Evolutionary conservation across 139 green algal species (phyloP).

Genomic region (Raphidocelis subcapitata): DNA sequence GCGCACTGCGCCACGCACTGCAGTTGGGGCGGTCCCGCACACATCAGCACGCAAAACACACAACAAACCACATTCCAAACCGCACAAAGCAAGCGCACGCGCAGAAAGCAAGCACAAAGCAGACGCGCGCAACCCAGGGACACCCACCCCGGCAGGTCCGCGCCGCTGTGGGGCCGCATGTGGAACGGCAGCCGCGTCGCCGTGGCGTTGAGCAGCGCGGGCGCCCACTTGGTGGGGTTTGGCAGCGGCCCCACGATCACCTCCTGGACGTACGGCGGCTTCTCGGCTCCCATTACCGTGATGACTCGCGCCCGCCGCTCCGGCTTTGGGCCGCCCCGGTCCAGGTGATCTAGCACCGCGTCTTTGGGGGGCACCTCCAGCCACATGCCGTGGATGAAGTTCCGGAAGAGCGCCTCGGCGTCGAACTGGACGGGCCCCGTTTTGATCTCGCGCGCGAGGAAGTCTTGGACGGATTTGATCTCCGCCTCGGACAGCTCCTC

Average conservation of each 20-base stretch:
- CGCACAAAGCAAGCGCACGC: too few species aligned
- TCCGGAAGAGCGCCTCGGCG: not conserved
- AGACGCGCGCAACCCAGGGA: too few species aligned
- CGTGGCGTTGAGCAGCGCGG: slow-evolving; percentile 15
- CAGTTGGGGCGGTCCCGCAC: not conserved
- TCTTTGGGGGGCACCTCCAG: slow-evolving; percentile 13
- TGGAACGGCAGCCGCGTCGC: slow-evolving; percentile 15
- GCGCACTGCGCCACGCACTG: too few species aligned
- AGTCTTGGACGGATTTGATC: too few species aligned
- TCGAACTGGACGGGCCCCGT: too few species aligned
- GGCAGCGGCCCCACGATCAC: slow-evolving; percentile 20
- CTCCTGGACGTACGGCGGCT: slow-evolving; percentile 14
- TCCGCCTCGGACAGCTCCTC: too few species aligned
- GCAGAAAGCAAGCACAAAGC: too few species aligned
- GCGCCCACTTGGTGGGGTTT: not conserved
- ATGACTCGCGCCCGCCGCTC: slow-evolving; percentile 4
- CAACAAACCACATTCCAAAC: too few species aligned
- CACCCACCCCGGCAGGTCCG: slow-evolving; percentile 23
- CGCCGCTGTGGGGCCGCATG: slow-evolving; percentile 20
- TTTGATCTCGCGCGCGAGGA: too few species aligned
- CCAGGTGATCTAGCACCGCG: slow-evolving; percentile 15
- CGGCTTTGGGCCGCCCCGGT: slow-evolving; percentile 5
- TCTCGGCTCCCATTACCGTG: slow-evolving; percentile 6
- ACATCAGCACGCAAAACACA: not conserved
- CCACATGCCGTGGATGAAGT: slow-evolving; percentile 29